Evolutionary conservation across 2,329 filamentous ascomycete genomes (phyloP).

Genomic region (Chaetomium strumarium): DNA sequence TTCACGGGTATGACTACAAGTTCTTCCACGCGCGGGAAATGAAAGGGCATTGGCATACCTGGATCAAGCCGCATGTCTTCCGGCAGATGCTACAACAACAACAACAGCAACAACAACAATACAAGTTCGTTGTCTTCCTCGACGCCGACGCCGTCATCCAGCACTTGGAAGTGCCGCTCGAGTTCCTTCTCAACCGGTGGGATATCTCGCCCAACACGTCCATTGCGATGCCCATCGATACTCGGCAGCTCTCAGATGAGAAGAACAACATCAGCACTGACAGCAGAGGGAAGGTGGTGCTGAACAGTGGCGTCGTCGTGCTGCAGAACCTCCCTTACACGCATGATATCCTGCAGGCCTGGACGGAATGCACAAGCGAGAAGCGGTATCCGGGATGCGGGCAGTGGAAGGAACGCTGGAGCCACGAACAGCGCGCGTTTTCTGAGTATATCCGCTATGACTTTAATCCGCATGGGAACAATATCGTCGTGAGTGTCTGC

Average conservation of each 20-base stretch:
- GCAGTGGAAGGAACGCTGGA: constrained; percentile 5
- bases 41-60: too few species aligned
- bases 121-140: constrained; percentile 39
- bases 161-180: constrained; percentile 38
- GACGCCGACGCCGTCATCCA: constrained; percentile 40
- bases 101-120: too few species aligned
- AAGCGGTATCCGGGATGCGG: constrained; percentile 6
- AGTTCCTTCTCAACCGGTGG: constrained; percentile 45
- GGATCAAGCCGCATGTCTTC: constrained; percentile 38
- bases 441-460: constrained; percentile 12
- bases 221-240: constrained; percentile 42
- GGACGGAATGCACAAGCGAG: constrained; percentile 4
- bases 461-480: constrained; percentile 8
- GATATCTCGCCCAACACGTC: constrained; percentile 35
- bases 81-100: constrained; percentile 35
- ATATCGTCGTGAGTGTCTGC: constrained; percentile 5
- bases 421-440: constrained; percentile 12
- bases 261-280: constrained; percentile 13
- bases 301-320: constrained; percentile 41
- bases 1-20: too few species aligned
- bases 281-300: constrained; percentile 26
- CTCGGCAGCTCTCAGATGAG: constrained; percentile 36
- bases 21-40: too few species aligned
- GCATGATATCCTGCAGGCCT: constrained; percentile 10
- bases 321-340: constrained; percentile 27